Evolutionary conservation across 352 stramenopile species (phyloP), one percentile per base, ranked within the genome.

Genomic region (Globisporangium rhizosaccharum): DNA sequence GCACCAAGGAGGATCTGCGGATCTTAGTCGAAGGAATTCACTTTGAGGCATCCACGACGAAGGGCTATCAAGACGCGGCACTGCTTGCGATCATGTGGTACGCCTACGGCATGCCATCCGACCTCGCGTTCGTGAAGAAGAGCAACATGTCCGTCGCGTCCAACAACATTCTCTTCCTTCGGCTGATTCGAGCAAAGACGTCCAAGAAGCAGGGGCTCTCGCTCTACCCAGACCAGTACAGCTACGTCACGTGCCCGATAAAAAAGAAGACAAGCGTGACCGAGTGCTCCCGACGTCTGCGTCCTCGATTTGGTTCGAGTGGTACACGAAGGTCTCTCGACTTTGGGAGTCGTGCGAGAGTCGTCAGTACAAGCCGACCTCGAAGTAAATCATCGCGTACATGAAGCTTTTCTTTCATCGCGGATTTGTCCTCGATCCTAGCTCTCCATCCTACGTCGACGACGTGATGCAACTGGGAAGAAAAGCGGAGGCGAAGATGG

Each of bases 61-160:
- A 2, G 9, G 25, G 79, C 57, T 78, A 76, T 53, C 61, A 78
- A 48, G 67, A 78, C 33, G 54, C 63, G 11, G 67, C 63, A 3
- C 23, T 76, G 1, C 25, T 73, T 0, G 56, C 58, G 0, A 26
- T 82, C 7, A 37, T 76, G 60, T 75, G 62, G 63, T 70, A 71
- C 57, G 47, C 71, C 10, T 80, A 78, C n/a, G 68, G 63, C 0
- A 56, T 61, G 1, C 63, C 70, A 0, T 77, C 68, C 0, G 58
- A 75, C n/a, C 41, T 77, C 3, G 51, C 55, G 5, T 59, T 70
- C 14, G 25, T 79, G 0, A 53, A 39, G 3, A 76, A 76, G 25
- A 53, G 70, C 20, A 61, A 67, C 9, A 33, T 75, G 2, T 65
- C 63, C 20, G 57, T 71, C 8, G 59, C 61, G 18, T 48, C 36